phyloP scores from a whole-genome alignment of 1,284 basidiomycete genomes.

The Anthracocystis walkeri region DNA sequence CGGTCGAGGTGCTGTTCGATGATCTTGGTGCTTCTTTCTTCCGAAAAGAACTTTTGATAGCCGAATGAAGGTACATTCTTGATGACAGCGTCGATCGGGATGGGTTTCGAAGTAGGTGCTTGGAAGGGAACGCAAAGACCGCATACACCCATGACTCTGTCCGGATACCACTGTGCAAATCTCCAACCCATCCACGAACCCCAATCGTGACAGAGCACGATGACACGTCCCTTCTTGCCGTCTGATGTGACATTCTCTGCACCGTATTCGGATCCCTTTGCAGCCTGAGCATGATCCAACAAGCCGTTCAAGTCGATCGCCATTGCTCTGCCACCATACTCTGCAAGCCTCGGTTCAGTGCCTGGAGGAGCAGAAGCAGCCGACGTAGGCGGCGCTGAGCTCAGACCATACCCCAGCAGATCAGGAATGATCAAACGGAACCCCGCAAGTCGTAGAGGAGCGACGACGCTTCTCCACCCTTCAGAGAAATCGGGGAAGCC shows the following conservation, averaged over 20 bases:
- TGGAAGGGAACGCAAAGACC: constrained; percentile 55
- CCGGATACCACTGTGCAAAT: constrained; percentile 50
- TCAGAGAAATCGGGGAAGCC: constrained; percentile 59
- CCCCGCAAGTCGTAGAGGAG: constrained; percentile 47
- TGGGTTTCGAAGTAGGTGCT: constrained; percentile 35
- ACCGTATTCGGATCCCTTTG: constrained; percentile 42
- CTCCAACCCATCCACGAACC: constrained; percentile 59
- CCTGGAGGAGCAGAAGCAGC: constrained; percentile 25
- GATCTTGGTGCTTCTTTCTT: constrained; percentile 54
- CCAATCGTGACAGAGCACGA: constrained; percentile 63
- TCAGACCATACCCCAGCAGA: constrained; percentile 56
- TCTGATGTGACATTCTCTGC: constrained; percentile 31
- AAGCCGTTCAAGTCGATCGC: constrained; percentile 56
- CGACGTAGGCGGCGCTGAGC: constrained; percentile 40
- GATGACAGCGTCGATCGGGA: constrained; percentile 46
- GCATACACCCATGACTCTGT: constrained; percentile 55
- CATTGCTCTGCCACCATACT: constrained; percentile 55
- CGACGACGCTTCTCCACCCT: constrained; percentile 49
- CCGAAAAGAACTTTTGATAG: constrained; percentile 61
- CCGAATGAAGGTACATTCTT: constrained; percentile 54
- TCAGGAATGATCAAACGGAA: constrained; percentile 59
- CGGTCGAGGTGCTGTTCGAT: constrained; percentile 55
- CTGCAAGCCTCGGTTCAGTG: constrained; percentile 40
- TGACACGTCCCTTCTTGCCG: constrained; percentile 47
- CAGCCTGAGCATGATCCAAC: constrained; percentile 51